A percentile compares a stretch with the other conserved stretches of the same genome.
phyloP scores from a whole-genome alignment of 805 yeast species.

The Blastobotrys chiropterorum region DNA sequence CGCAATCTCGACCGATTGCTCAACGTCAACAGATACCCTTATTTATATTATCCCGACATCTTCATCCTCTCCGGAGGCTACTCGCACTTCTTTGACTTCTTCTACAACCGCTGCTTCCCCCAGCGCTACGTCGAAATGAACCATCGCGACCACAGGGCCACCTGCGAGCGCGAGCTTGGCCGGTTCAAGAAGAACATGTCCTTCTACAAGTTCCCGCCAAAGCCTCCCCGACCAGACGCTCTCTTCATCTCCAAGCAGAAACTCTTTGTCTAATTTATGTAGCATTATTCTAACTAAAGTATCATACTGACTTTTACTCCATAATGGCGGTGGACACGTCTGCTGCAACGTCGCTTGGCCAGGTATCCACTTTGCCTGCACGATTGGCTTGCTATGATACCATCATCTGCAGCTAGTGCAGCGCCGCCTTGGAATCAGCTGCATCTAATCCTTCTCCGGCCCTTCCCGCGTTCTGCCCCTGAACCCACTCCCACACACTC shows the following conservation, averaged over 20 bases:
- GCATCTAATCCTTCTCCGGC: too few species aligned
- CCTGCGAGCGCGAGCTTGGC: slow-evolving; percentile 49
- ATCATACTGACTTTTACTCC: too few species aligned
- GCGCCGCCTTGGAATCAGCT: too few species aligned
- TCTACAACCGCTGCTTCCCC: slow-evolving; percentile 59
- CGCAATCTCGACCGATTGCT: slow-evolving; percentile 74
- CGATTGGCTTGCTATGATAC: too few species aligned
- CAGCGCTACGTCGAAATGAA: slow-evolving; percentile 84
- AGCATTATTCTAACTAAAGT: neutral
- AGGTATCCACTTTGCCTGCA: too few species aligned
- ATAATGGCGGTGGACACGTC: too few species aligned
- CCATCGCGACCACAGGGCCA: slow-evolving; percentile 41
- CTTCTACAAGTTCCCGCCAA: slow-evolving; percentile 5
- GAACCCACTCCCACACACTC: too few species aligned
- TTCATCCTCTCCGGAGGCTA: slow-evolving; percentile 90
- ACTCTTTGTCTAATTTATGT: neutral
- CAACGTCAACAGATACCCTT: slow-evolving; percentile 73
- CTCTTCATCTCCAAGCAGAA: neutral
- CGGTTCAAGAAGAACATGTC: slow-evolving; percentile 44
- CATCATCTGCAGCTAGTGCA: too few species aligned
- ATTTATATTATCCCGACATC: slow-evolving; percentile 80
- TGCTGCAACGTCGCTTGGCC: too few species aligned
- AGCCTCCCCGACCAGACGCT: neutral
- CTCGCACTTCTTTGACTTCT: slow-evolving; percentile 60
- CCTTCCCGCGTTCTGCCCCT: too few species aligned